Conservation (phyloP, 2,329 filamentous ascomycete species). For the Curvularia sp. region DNA sequence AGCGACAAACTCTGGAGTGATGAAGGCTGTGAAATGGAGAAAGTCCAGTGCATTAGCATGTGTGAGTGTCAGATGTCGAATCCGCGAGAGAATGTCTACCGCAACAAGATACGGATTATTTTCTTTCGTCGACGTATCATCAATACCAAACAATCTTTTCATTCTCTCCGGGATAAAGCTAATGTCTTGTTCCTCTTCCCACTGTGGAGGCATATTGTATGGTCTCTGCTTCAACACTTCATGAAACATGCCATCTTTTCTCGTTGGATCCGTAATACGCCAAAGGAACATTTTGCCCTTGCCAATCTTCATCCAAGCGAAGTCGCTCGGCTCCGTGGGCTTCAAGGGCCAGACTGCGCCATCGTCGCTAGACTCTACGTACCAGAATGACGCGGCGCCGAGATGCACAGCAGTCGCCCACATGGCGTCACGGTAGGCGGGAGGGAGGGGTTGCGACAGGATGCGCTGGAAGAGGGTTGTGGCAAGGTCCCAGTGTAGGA, state of each 20-base stretch:
- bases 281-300: constrained; percentile 64
- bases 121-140: constrained; percentile 24
- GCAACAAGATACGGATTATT: constrained; percentile 40
- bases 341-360: constrained; percentile 65
- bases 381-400: neutral
- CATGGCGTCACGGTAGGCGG: constrained; percentile 43
- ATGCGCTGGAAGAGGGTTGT: constrained; percentile 58
- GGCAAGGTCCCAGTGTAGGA: constrained; percentile 57
- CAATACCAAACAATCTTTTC: constrained; percentile 38
- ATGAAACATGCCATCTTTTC: constrained; percentile 58
- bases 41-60: constrained; percentile 56
- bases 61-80: constrained; percentile 48
- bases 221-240: constrained; percentile 35
- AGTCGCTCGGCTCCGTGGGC: constrained; percentile 51
- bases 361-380: constrained; percentile 30
- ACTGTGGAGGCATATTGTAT: constrained; percentile 18
- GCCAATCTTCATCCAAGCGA: constrained; percentile 66
- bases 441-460: constrained; percentile 48
- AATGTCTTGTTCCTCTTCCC: constrained; percentile 8
- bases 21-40: constrained; percentile 56
- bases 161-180: constrained; percentile 46
- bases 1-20: constrained; percentile 54
- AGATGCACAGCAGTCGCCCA: neutral
- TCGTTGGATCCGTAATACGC: constrained; percentile 58
- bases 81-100: constrained; percentile 49